Base-by-base conservation (phyloP, 2,329 filamentous ascomycete species). In the Acarospora socialis region DNA sequence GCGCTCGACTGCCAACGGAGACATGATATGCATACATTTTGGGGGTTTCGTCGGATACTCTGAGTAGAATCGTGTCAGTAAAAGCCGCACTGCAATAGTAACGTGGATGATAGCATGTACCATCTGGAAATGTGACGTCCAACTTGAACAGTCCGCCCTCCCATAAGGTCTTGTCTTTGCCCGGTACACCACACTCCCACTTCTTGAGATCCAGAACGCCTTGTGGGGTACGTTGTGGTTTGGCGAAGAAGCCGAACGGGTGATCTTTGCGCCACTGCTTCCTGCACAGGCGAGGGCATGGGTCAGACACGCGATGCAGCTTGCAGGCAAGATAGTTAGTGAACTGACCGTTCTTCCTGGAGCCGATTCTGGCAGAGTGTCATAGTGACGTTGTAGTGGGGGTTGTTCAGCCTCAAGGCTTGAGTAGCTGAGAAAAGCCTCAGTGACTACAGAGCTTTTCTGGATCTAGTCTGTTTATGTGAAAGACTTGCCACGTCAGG, bases 11-110 rank as follows among this genome's bases (percentile, higher is more conserved):
- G n/a, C n/a, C n/a, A n/a, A n/a, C n/a, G n/a, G n/a, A n/a, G n/a
- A 27, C 38, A 28, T 27, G 15, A 25, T 34, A 33, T 14, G 40
- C 41, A 34, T 73, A 93, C 90, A 98, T 62, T 98, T 98, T 2
- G 90, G 90, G 19, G 90, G 90, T 59, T 98, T 98, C 31, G 92
- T 98, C 10, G 90, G 90, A 56, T 98, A 98, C 51, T 98, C 90
- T 93, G 48, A 42, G 42, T 20, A 27, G n/a, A n/a, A n/a, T n/a
- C n/a, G n/a, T n/a, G 7, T 33, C 14, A 38, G 9, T 35, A 27
- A 35, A 19, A 34, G 28, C 19, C 22, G 37, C 35, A 35, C 25
- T 34, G 32, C 20, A 20, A 23, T n/a, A 21, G 8, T 31, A 20
- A 15, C 10, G 12, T 9, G 22, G 30, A 28, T 36, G 41, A 33